phyloP scores from a whole-genome alignment of 1,284 basidiomycete genomes.

The Cutaneotrichosporon mucoides region DNA sequence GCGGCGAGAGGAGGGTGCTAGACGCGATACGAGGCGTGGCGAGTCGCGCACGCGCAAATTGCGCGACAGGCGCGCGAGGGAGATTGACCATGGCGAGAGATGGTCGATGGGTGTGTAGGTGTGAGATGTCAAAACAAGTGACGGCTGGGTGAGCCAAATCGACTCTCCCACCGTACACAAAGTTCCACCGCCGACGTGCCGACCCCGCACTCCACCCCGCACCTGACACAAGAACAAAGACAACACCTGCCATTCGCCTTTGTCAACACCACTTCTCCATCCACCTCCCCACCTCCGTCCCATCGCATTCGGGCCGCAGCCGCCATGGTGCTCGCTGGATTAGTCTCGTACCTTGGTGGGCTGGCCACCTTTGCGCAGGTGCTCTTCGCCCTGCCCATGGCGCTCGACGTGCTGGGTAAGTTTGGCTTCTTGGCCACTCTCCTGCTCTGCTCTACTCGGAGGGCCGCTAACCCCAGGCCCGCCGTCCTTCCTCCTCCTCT shows the following conservation, averaged over 20 bases:
- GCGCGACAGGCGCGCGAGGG: conserved; percentile 1
- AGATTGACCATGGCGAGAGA: background rate
- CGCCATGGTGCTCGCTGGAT: conserved; percentile 8
- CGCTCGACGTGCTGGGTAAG: conserved; percentile 44
- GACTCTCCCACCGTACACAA: too few relatives aligned
- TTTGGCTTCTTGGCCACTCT: too few relatives aligned
- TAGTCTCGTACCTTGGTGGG: conserved; percentile 38
- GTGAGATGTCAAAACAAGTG: background rate
- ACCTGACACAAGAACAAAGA: background rate
- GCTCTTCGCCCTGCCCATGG: conserved; percentile 44
- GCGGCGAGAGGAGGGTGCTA: conserved; percentile 1
- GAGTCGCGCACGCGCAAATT: background rate
- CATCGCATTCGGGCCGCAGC: background rate
- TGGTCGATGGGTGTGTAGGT: background rate
- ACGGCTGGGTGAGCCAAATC: too few relatives aligned
- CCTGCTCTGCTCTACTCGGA: too few relatives aligned
- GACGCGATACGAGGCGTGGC: too few relatives aligned
- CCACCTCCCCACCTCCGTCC: background rate
- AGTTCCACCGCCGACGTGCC: too few relatives aligned
- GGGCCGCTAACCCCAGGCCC: conserved; percentile 30
- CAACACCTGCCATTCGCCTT: background rate
- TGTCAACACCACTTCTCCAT: background rate
- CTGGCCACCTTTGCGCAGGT: conserved; percentile 44
- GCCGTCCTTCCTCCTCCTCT: conserved; percentile 49
- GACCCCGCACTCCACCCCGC: background rate